Evolutionary conservation across 345 rosid genomes (phyloP).

Genomic region (Punica granatum): DNA sequence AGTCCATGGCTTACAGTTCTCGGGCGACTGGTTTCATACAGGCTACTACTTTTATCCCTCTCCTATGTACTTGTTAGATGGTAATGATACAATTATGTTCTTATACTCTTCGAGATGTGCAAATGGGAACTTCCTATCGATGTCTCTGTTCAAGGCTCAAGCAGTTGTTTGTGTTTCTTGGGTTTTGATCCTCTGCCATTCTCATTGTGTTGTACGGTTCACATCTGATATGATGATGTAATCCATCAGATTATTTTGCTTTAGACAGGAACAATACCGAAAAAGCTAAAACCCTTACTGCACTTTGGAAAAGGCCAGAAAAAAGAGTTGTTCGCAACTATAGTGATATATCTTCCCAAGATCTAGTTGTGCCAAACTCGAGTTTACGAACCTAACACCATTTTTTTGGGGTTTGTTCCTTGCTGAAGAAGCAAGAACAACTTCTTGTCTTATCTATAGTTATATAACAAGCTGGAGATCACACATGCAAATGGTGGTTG

Average conservation of each 20-base stretch:
- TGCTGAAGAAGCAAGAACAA: neutral
- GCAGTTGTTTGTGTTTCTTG: neutral
- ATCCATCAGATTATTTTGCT: no score
- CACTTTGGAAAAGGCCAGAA: no score
- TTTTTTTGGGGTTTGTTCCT: neutral
- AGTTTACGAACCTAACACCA: neutral
- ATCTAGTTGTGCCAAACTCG: neutral
- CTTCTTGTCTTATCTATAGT: neutral
- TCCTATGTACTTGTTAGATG: no score
- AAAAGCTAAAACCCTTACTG: no score
- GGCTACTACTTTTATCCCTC: no score
- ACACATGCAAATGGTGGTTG: neutral
- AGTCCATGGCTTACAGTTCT: no score
- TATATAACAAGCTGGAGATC: neutral
- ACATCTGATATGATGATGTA: no score
- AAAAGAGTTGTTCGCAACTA: no score
- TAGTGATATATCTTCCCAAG: neutral
- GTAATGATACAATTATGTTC: no score
- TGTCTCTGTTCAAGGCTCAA: neutral
- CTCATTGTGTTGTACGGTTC: neutral
- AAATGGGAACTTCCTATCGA: neutral
- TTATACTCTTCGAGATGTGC: neutral
- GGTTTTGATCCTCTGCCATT: neutral
- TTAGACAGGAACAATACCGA: no score
- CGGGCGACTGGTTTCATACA: no score